These are phyloP conservation scores for Nymphaea colorata DNA, from an alignment of 164 flowering plant genomes.

Conservation along the genomic window DNA sequence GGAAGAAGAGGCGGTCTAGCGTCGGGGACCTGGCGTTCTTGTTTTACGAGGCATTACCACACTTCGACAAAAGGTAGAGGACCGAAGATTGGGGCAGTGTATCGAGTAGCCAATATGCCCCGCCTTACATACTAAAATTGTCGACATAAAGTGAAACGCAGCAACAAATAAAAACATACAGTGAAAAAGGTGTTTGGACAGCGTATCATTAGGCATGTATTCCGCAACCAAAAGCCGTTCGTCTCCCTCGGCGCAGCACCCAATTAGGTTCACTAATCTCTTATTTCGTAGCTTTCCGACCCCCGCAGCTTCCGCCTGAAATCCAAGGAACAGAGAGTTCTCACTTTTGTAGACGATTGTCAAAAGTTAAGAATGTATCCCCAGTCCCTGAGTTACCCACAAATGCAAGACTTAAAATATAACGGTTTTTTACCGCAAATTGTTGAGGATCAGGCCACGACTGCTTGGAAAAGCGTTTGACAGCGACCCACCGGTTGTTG, in stretches of 20 bases:
- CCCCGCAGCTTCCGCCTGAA: constrained; percentile 62
- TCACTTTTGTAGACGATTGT: too few relatives aligned
- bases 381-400: neutral
- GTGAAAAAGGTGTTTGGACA: constrained; percentile 82
- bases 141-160: neutral
- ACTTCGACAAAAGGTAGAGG: too few relatives aligned
- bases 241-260: constrained; percentile 84
- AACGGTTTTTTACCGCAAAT: constrained; percentile 31
- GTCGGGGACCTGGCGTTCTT: too few relatives aligned
- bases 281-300: constrained; percentile 66
- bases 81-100: too few relatives aligned
- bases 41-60: too few relatives aligned
- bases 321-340: neutral
- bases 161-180: constrained; percentile 25
- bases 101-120: too few relatives aligned
- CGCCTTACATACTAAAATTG: neutral
- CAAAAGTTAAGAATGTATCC: neutral
- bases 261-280: constrained; percentile 73
- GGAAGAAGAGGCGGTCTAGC: too few relatives aligned
- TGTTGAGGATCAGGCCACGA: constrained; percentile 85
- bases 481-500: constrained; percentile 41
- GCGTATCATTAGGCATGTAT: constrained; percentile 82
- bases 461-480: constrained; percentile 60
- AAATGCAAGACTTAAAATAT: neutral
- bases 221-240: constrained; percentile 80